These are phyloP conservation scores for Solanum lignicaule DNA, from an alignment of 257 asterid genomes.

Conservation along the genomic window DNA sequence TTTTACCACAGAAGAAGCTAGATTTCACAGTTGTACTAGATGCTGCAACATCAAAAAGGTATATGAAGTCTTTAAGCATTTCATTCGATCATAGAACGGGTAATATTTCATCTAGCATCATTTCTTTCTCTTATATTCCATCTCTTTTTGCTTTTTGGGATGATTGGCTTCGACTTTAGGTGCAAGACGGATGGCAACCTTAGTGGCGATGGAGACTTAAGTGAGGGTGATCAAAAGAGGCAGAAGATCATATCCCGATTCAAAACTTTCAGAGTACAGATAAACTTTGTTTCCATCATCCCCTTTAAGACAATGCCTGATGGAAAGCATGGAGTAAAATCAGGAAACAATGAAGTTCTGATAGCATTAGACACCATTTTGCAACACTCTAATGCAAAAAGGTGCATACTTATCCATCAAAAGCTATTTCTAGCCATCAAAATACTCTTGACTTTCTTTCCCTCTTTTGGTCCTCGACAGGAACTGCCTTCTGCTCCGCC, in stretches of 20 bases:
- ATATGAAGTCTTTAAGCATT: not conserved
- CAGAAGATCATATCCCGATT: conserved; percentile 11
- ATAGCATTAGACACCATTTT: conserved; percentile 30
- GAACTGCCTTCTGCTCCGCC: conserved; percentile 38
- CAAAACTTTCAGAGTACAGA: conserved; percentile 15
- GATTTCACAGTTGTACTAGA: conserved; percentile 32
- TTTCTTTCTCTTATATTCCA: not conserved
- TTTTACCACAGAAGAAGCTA: conserved; percentile 23
- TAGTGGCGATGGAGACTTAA: not conserved
- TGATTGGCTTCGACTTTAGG: not conserved
- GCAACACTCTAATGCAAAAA: conserved; percentile 25
- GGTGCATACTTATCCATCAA: conserved; percentile 10
- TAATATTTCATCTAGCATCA: not conserved
- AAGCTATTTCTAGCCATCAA: not conserved
- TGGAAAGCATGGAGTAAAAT: not conserved
- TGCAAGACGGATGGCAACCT: not conserved
- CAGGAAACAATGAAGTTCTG: conserved; percentile 4
- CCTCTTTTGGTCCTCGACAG: conserved; percentile 3
- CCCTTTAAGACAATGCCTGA: conserved; percentile 18
- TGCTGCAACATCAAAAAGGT: conserved; percentile 22
- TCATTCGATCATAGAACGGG: not conserved
- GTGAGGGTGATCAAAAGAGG: conserved; percentile 33
- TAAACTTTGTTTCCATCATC: conserved; percentile 19
- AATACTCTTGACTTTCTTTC: not conserved
- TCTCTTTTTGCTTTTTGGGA: not conserved